phyloP scores from a whole-genome alignment of 345 rosid genomes.

The Xanthoceras sorbifolium region DNA sequence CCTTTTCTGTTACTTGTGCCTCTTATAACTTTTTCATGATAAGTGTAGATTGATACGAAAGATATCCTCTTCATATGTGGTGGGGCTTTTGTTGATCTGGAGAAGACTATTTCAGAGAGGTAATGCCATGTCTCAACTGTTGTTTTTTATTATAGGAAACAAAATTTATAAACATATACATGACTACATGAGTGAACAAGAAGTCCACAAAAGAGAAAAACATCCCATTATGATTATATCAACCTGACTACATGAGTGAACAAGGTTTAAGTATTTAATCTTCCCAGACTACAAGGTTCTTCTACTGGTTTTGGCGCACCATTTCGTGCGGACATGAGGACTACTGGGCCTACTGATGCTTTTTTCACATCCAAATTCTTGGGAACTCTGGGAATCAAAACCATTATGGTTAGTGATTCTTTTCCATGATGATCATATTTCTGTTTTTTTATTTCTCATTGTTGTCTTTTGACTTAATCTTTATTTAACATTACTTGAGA shows the following conservation, averaged over 20 bases:
- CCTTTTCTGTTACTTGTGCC: background rate
- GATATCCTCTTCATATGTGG: constrained; percentile 96
- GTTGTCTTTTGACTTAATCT: too few species aligned
- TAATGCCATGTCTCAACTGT: constrained; percentile 30
- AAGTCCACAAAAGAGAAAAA: too few species aligned
- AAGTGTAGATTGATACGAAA: constrained; percentile 75
- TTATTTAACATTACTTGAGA: too few species aligned
- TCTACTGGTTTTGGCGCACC: constrained; percentile 97
- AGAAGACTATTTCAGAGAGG: constrained; percentile 98
- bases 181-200: too few species aligned
- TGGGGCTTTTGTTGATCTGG: constrained; percentile 90
- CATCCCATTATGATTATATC: too few species aligned
- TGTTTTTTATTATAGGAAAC: too few species aligned
- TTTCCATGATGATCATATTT: background rate
- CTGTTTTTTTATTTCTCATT: background rate
- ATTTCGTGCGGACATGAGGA: constrained; percentile 84
- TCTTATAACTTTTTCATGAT: background rate
- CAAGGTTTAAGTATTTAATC: constrained; percentile 14
- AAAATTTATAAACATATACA: too few species aligned
- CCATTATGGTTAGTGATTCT: constrained; percentile 1
- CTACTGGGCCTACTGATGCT: constrained; percentile 55
- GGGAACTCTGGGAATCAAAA: constrained; percentile 68
- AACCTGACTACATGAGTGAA: too few species aligned
- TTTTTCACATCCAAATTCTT: constrained; percentile 72
- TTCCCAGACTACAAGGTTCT: constrained; percentile 78